Evolutionary conservation across 108 stramenopile genomes (phyloP).

Genomic region (Ochromonas danica): DNA sequence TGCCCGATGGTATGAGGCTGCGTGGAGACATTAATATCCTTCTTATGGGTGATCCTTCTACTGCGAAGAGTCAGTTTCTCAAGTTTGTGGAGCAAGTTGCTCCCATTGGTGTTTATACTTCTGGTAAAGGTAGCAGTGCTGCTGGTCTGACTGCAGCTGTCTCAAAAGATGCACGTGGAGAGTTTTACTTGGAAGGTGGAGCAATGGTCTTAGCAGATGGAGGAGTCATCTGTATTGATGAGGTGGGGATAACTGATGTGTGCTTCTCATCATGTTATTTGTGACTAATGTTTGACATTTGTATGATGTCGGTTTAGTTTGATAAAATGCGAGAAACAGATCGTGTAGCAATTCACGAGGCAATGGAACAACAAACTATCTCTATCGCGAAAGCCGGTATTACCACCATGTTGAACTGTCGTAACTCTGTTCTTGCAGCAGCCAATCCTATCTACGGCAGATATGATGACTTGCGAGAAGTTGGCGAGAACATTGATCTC

Average conservation of each 20-base stretch:
- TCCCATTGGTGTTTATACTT: slow-evolving; percentile 97
- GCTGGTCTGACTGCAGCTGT: slow-evolving; percentile 94
- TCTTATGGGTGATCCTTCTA: slow-evolving; percentile 94
- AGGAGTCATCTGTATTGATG: slow-evolving; percentile 98
- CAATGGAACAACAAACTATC: slow-evolving; percentile 99
- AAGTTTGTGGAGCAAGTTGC: slow-evolving; percentile 85
- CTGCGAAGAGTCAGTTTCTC: slow-evolving; percentile 91
- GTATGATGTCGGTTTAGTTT: no score
- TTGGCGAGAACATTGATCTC: slow-evolving; percentile 95
- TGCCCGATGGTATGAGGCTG: slow-evolving; percentile 93
- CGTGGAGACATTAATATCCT: slow-evolving; percentile 97
- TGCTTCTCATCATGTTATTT: slow-evolving; percentile 40
- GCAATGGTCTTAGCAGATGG: slow-evolving; percentile 99
- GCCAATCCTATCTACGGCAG: slow-evolving; percentile 98
- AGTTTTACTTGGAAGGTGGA: slow-evolving; percentile 98
- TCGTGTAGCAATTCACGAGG: slow-evolving; percentile 98
- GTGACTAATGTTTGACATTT: background rate
- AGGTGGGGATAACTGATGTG: no score
- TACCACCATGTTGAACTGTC: slow-evolving; percentile 32
- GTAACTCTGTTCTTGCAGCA: slow-evolving; percentile 85
- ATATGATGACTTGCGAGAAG: slow-evolving; percentile 92
- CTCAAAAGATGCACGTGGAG: slow-evolving; percentile 80
- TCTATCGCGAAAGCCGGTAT: slow-evolving; percentile 78
- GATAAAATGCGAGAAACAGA: slow-evolving; percentile 87
- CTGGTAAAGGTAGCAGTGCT: slow-evolving; percentile 92